Evolutionary conservation across 2,329 filamentous ascomycete genomes (phyloP).

Genomic region (Trichothecium roseum): DNA sequence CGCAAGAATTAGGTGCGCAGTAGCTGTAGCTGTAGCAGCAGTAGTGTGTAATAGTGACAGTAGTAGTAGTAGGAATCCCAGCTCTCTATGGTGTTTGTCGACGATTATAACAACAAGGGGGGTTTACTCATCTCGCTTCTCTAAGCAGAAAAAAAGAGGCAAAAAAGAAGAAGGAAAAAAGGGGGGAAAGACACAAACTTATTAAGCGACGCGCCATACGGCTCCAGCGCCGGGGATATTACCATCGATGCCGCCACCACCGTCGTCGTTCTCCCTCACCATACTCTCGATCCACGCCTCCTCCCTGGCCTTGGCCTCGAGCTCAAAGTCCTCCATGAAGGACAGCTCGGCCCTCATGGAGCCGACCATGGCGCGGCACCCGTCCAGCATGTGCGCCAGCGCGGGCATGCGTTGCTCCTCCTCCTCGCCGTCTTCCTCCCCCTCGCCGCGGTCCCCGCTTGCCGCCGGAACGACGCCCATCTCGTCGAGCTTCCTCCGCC

Average conservation of each 20-base stretch:
- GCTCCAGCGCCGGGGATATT: constrained; percentile 31
- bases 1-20: no score
- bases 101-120: no score
- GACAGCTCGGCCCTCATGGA: constrained; percentile 53
- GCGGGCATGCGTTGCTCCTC: constrained; percentile 21
- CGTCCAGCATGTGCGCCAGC: constrained; percentile 35
- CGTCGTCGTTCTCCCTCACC: constrained; percentile 30
- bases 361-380: constrained; percentile 36
- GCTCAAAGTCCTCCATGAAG: constrained; percentile 52
- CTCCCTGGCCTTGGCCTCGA: constrained; percentile 44
- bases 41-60: no score
- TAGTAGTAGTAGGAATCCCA: no score
- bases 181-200: no score
- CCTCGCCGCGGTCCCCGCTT: constrained; percentile 3
- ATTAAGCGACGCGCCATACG: constrained; percentile 29
- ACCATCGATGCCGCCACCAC: no score
- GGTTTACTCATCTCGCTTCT: no score
- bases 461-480: constrained; percentile 22
- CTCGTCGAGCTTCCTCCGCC: constrained; percentile 36
- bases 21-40: no score
- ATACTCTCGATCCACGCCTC: constrained; percentile 46
- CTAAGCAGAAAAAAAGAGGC: no score
- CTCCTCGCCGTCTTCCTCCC: constrained; percentile 4
- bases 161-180: no score
- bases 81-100: no score